Evolutionary conservation across 1,284 basidiomycete genomes (phyloP).

Genomic region (Marasmius fiardii): DNA sequence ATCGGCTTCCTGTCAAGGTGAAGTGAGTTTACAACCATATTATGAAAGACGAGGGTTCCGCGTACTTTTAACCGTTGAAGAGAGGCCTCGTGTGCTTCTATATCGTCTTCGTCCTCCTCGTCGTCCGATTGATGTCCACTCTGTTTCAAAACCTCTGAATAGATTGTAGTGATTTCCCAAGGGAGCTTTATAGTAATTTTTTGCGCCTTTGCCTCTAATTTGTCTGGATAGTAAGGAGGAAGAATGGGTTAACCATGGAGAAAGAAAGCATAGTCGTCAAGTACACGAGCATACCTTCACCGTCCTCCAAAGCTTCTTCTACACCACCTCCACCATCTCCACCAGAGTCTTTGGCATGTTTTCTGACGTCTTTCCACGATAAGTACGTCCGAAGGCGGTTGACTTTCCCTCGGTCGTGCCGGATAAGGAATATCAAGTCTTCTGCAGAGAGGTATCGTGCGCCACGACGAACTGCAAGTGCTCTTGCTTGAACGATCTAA

Average conservation of each 20-base stretch:
- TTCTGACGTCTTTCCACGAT: slow-evolving; percentile 98
- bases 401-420: slow-evolving; percentile 93
- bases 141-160: slow-evolving; percentile 77
- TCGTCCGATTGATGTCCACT: slow-evolving; percentile 81
- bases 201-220: slow-evolving; percentile 80
- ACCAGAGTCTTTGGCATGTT: slow-evolving; percentile 88
- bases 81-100: slow-evolving; percentile 94
- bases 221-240: slow-evolving; percentile 46
- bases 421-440: slow-evolving; percentile 95
- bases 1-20: slow-evolving; percentile 74
- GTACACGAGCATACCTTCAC: slow-evolving; percentile 48
- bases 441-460: slow-evolving; percentile 88
- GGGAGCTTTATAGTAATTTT: slow-evolving; percentile 95
- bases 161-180: slow-evolving; percentile 94
- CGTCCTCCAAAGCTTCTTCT: slow-evolving; percentile 74
- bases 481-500: slow-evolving; percentile 89
- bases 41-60: not conserved
- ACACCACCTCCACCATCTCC: slow-evolving; percentile 79
- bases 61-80: slow-evolving; percentile 79
- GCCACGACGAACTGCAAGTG: slow-evolving; percentile 77
- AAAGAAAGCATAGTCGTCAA: slow-evolving; percentile 4
- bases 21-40: not conserved
- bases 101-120: slow-evolving; percentile 94
- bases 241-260: not conserved
- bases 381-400: slow-evolving; percentile 92